phyloP scores from a whole-genome alignment of 768 basidiomycete genomes.

The Termitomyces titanicus region DNA sequence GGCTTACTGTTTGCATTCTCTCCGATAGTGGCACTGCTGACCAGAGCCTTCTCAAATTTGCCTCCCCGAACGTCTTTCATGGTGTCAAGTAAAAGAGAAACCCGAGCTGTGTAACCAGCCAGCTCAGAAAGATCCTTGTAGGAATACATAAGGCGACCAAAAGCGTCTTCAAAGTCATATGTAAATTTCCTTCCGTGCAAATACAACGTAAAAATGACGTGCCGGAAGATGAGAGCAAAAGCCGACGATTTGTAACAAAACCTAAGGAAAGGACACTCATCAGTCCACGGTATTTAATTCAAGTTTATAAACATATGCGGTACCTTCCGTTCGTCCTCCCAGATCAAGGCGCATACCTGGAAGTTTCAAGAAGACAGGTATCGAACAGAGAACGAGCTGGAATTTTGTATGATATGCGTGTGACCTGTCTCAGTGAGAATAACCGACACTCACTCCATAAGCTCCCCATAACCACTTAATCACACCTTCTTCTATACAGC shows the following conservation, averaged over 20 bases:
- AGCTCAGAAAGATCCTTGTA: slow-evolving; percentile 97
- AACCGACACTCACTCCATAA: slow-evolving; percentile 55
- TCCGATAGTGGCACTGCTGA: slow-evolving; percentile 67
- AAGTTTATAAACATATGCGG: background rate
- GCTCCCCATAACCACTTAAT: slow-evolving; percentile 98
- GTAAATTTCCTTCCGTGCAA: background rate
- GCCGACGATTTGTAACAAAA: slow-evolving; percentile 93
- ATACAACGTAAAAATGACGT: slow-evolving; percentile 10
- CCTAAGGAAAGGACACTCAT: slow-evolving; percentile 38
- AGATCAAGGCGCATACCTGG: slow-evolving; percentile 74
- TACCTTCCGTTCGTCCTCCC: slow-evolving; percentile 88
- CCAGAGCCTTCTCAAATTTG: slow-evolving; percentile 84
- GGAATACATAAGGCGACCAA: slow-evolving; percentile 94
- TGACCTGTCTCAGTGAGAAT: background rate
- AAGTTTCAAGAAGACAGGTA: slow-evolving; percentile 89
- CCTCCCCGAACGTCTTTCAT: slow-evolving; percentile 85
- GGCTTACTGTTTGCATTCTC: slow-evolving; percentile 74
- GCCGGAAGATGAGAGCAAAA: slow-evolving; percentile 86
- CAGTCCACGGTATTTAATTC: background rate
- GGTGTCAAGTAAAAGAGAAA: slow-evolving; percentile 83
- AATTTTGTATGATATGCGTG: slow-evolving; percentile 2
- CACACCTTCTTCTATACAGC: slow-evolving; percentile 90
- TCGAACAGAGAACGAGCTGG: slow-evolving; percentile 83
- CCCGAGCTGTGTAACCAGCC: slow-evolving; percentile 92
- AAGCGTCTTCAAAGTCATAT: slow-evolving; percentile 60